These are phyloP conservation scores for Colletotrichum siamense DNA, from an alignment of 2,329 filamentous ascomycete genomes.

Conservation along the genomic window DNA sequence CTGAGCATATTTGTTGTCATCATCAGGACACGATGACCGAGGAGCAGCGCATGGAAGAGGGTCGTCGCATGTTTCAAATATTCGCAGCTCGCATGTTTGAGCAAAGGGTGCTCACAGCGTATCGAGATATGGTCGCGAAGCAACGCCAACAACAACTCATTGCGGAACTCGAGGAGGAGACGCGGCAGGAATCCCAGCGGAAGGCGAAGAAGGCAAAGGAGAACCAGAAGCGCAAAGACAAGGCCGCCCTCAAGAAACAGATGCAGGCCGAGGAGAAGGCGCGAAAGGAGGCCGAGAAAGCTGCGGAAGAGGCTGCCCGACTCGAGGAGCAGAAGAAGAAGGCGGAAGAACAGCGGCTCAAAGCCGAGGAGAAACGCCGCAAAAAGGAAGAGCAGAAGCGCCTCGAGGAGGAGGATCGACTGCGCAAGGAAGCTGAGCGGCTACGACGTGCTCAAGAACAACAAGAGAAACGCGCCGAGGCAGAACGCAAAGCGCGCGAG, in stretches of 20 bases:
- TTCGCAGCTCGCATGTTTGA: slow-evolving; percentile 99
- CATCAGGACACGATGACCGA: slow-evolving; percentile 92
- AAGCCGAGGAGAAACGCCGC: slow-evolving; percentile 87
- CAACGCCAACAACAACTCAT: slow-evolving; percentile 91
- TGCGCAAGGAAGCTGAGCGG: slow-evolving; percentile 85
- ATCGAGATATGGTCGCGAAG: slow-evolving; percentile 93
- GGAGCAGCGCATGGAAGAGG: slow-evolving; percentile 98
- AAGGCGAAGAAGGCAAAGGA: slow-evolving; percentile 94
- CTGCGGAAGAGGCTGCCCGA: slow-evolving; percentile 81
- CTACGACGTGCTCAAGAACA: slow-evolving; percentile 82
- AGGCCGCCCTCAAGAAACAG: slow-evolving; percentile 87
- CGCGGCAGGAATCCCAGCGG: slow-evolving; percentile 74
- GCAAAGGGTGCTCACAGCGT: slow-evolving; percentile 94
- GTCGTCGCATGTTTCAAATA: slow-evolving; percentile 98
- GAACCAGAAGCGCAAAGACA: slow-evolving; percentile 94
- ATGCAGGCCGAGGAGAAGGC: slow-evolving; percentile 91
- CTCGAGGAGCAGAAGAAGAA: slow-evolving; percentile 80
- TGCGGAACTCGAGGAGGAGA: slow-evolving; percentile 89
- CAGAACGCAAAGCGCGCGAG: slow-evolving; percentile 77
- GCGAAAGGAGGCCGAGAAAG: slow-evolving; percentile 85
- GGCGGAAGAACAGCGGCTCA: slow-evolving; percentile 79
- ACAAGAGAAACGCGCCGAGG: slow-evolving; percentile 82
- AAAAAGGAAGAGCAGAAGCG: slow-evolving; percentile 92
- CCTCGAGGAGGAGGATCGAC: slow-evolving; percentile 86
- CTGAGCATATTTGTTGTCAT: slow-evolving; percentile 47